A percentile compares a stretch with the other conserved stretches of the same genome.
Evolutionary conservation across 495 filamentous ascomycete species (phyloP).

Genomic region (Neurospora sp.): DNA sequence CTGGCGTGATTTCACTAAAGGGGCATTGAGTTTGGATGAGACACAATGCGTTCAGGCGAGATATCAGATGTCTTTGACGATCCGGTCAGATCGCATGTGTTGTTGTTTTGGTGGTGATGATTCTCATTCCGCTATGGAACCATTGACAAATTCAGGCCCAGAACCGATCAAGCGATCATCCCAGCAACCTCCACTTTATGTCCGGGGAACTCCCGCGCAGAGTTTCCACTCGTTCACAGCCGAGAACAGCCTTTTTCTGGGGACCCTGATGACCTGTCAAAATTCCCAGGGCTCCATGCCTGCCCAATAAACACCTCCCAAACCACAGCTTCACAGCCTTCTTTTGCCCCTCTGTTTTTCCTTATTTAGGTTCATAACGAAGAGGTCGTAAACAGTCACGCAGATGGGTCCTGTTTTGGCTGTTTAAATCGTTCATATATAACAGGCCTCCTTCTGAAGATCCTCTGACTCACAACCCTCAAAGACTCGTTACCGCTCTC

Average conservation of each 20-base stretch:
- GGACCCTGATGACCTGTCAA: background rate
- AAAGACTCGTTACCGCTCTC: background rate
- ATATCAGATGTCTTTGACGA: background rate
- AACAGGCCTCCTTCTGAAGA: background rate
- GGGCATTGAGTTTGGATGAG: background rate
- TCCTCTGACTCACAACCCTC: background rate
- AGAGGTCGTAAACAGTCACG: background rate
- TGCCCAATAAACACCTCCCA: background rate
- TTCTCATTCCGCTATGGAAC: background rate
- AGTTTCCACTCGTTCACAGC: background rate
- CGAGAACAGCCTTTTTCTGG: background rate
- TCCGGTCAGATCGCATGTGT: background rate
- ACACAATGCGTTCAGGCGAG: background rate
- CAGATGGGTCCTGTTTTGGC: background rate
- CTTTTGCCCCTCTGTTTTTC: background rate
- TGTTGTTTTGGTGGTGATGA: background rate
- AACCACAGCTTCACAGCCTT: background rate
- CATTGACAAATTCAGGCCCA: background rate
- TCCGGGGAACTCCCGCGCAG: background rate
- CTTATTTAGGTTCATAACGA: background rate
- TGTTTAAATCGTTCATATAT: background rate
- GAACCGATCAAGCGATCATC: background rate
- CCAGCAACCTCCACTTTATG: background rate
- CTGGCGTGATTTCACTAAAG: background rate
- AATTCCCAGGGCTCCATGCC: background rate